Base-by-base conservation (phyloP, 345 rosid species). In the Camelina sativa region DNA sequence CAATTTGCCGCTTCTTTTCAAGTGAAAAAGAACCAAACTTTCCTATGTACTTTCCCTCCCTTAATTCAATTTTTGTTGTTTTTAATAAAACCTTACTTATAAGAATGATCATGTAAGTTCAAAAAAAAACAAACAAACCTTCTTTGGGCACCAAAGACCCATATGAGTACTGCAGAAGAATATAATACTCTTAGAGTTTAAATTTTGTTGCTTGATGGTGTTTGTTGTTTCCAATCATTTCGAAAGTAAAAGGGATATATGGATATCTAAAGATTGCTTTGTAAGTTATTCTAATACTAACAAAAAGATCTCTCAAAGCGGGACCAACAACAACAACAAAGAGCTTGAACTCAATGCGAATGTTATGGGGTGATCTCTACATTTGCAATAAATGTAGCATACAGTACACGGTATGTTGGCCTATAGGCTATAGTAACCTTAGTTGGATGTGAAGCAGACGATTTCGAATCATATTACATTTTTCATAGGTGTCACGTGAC, bases 1-100 rank as follows among this genome's bases (percentile, higher is more conserved):
- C 16, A 62, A 44, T 69, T 62, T 76, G 79, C 79, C 75, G 79
- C 79, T 75, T 67, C 60, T 10, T 61, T 59, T 59, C 15, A 1
- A 55, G 12, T 28, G 40, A 23, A 40, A 55, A 11, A 8, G 6
- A 19, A 22, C 3, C 40, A 20, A 69, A 20, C 6, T 34, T 34
- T 34, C 38, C 1, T 4, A 3, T 20, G 0, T 32, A 12, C 7
- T 25, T 75, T 67, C 79, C 79, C 78, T 47, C 66, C 52, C 59
- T 65, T 65, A 44, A 44, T 15, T 73, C 17, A 2, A 19, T 11
- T 40, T 72, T 13, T 32, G 7, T 34, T 6, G 19, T 11, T 55
- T 52, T 67, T 8, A 11, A 34, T 3, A 23, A 28, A 6, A 30
- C 2, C 30, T 28, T 1, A 20, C 11, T 54, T 10, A 7, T n/a